Conservation (phyloP, 75 land plant species). For the Sequoiadendron giganteum region DNA sequence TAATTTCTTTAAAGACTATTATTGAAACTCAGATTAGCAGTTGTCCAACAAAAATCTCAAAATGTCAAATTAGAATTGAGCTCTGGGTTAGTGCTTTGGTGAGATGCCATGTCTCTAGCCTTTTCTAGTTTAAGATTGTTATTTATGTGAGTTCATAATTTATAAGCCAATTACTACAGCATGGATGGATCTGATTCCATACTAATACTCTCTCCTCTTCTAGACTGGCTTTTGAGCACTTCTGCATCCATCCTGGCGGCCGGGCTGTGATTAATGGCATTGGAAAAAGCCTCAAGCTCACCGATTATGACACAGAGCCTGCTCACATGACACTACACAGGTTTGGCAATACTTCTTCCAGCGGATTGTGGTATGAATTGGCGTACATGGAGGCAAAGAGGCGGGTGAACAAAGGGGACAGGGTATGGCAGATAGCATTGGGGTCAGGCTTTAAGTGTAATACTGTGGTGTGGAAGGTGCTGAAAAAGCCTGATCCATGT, state of each 20-base stretch:
- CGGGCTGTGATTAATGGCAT: constrained; percentile 38
- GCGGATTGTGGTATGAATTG: constrained; percentile 52
- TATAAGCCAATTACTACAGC: neutral
- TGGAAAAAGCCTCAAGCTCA: constrained; percentile 37
- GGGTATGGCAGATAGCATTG: constrained; percentile 40
- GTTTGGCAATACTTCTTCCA: constrained; percentile 57
- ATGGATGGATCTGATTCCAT: neutral
- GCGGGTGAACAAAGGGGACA: constrained; percentile 45
- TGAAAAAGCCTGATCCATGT: constrained; percentile 17
- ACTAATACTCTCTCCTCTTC: neutral
- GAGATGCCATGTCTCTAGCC: neutral
- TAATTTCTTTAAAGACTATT: too few relatives aligned
- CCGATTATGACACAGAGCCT: constrained; percentile 45
- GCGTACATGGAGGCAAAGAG: constrained; percentile 61
- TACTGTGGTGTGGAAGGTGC: constrained; percentile 32
- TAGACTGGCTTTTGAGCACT: constrained; percentile 39
- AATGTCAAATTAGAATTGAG: too few relatives aligned
- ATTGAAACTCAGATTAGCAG: too few relatives aligned
- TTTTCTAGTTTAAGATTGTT: neutral
- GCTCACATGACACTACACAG: constrained; percentile 63
- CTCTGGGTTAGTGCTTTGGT: too few relatives aligned
- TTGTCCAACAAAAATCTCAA: too few relatives aligned
- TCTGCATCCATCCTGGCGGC: constrained; percentile 55
- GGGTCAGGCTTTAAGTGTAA: constrained; percentile 54
- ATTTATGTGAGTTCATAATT: neutral